A percentile compares a stretch with the other conserved stretches of the same genome.
Evolutionary conservation across 2,329 filamentous ascomycete species (phyloP).

Genomic region (Cercospora brassicicola): DNA sequence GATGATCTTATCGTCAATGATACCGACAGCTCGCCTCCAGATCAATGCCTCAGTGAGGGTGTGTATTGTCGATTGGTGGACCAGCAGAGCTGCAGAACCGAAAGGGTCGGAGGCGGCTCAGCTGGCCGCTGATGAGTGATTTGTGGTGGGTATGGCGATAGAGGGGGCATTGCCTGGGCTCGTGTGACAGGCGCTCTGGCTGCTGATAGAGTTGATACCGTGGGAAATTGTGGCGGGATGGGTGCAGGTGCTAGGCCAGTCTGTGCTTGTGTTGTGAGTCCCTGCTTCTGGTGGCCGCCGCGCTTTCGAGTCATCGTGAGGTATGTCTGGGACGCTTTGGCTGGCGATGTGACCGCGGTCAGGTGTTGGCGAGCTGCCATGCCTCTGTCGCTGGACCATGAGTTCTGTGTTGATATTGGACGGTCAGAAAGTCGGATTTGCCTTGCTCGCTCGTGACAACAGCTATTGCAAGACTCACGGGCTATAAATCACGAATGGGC

Average conservation of each 20-base stretch:
- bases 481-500: neutral
- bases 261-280: neutral
- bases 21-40: neutral
- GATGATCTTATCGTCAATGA: neutral
- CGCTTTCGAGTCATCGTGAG: neutral
- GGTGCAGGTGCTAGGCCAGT: neutral
- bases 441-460: neutral
- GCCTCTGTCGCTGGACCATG: neutral
- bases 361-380: neutral
- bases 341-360: neutral
- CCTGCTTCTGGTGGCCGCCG: neutral
- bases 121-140: neutral
- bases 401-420: neutral
- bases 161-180: neutral
- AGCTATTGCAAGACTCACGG: neutral
- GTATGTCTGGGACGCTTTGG: neutral
- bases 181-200: neutral
- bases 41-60: neutral
- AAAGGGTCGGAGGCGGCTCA: neutral
- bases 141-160: neutral
- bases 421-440: fast-evolving
- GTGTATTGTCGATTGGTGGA: neutral
- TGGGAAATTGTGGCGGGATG: neutral
- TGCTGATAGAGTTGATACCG: neutral
- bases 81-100: neutral